phyloP scores from a whole-genome alignment of 106 monocot genomes.

The Acanthochlamys bracteata region DNA sequence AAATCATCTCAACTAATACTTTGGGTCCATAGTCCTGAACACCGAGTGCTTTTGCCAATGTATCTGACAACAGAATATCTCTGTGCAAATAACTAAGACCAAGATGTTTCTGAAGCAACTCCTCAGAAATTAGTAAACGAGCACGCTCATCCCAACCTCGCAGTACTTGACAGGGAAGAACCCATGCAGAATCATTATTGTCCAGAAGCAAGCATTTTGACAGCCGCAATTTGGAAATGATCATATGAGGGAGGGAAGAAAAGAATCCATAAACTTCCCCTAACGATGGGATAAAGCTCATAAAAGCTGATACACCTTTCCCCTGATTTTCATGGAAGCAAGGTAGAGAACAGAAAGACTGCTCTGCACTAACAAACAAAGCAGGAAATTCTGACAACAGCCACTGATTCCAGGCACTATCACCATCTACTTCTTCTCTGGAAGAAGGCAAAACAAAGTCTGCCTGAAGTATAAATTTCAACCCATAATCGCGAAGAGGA shows the following conservation, averaged over 20 bases:
- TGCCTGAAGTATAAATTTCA: constrained; percentile 97
- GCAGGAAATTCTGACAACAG: constrained; percentile 81
- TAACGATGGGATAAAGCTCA: constrained; percentile 84
- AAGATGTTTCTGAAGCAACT: constrained; percentile 62
- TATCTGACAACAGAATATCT: constrained; percentile 76
- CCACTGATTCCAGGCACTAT: constrained; percentile 99
- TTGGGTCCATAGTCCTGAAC: constrained; percentile 78
- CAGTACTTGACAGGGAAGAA: constrained; percentile 71
- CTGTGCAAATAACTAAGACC: constrained; percentile 81
- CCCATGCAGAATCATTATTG: constrained; percentile 44
- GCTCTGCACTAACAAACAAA: constrained; percentile 66
- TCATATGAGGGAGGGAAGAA: constrained; percentile 80
- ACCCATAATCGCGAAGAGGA: constrained; percentile 84
- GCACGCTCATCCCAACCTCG: constrained; percentile 86
- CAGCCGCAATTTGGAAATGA: constrained; percentile 67
- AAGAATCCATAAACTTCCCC: constrained; percentile 98
- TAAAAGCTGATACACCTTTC: constrained; percentile 77
- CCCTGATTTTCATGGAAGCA: constrained; percentile 63
- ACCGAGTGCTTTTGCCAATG: constrained; percentile 61
- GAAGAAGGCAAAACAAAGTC: constrained; percentile 98
- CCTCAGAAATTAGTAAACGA: constrained; percentile 50
- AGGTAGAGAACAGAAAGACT: constrained; percentile 65
- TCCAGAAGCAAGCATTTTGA: constrained; percentile 81
- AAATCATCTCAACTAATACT: constrained; percentile 54
- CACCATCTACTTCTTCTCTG: constrained; percentile 94